Evolutionary conservation across 2,329 filamentous ascomycete genomes (phyloP), one percentile per base, ranked within the genome.

Genomic region (Lachnellula hyalina): DNA sequence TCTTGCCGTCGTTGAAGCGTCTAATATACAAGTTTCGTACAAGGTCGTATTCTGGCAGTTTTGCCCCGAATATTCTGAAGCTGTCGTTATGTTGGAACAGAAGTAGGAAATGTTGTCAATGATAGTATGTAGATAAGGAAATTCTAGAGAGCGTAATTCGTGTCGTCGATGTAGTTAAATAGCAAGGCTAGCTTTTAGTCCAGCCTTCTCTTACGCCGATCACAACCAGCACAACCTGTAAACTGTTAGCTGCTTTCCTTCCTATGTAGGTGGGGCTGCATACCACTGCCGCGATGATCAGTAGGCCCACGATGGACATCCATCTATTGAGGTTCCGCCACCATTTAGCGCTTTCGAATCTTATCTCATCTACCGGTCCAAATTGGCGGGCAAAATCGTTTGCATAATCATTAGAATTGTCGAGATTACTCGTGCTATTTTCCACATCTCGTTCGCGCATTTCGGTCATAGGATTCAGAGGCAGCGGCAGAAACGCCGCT

Each of bases 401-500:
- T 8, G 54, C 41, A 28, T 14, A 50, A 25, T 63, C 54, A 49
- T 65, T 58, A 21, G 56, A 58, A 41, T 52, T 53, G 40, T 65
- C 62, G 17, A 66, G 53, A 42, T 65, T 62, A 36, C 58, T 63
- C 67, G 70, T 60, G 65, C 71, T 58, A 60, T 65, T 35, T 47
- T 53, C 54, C 34, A 32, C 34, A 63, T 70, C 59, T 53, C 61
- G 70, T 65, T 85, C 77, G 40, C 77, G 73, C 70, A 83, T 80
- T 17, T 79, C 73, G 1, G 72, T 64, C 19, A 75, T 72, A 8
- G 84, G 80, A 52, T 79, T 78, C 1, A 75, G 74, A 9, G 88
- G 88, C 6, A 95, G 72, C 1, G 89, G 88, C 12, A 94, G 75
- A 52, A 92, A 78, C 1, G 89, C 82, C 1, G 86, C 90, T 59